Conservation (phyloP, 2,329 filamentous ascomycete species). For the Plectosphaerella cucumerina region DNA sequence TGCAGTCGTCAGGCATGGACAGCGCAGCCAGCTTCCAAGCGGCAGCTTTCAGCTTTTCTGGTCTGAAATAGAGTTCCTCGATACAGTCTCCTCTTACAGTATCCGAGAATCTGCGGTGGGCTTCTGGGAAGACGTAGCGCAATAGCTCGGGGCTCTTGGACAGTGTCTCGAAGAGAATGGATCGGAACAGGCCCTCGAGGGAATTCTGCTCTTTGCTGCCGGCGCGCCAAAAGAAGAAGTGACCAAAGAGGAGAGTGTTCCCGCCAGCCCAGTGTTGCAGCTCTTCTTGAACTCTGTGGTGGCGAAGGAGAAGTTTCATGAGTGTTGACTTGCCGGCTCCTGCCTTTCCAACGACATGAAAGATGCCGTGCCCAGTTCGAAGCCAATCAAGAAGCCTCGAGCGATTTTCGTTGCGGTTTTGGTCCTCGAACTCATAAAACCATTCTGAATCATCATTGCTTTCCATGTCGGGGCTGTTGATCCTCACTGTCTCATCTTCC, state of each 20-base stretch:
- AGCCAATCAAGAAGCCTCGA: not conserved
- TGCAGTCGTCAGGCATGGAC: no score
- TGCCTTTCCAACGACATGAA: conserved; percentile 8
- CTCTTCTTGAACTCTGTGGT: not conserved
- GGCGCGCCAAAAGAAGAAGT: conserved; percentile 9
- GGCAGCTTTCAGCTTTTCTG: no score
- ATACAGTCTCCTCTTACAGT: no score
- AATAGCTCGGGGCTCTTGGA: conserved; percentile 3
- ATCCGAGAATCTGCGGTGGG: no score
- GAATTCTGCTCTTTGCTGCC: conserved; percentile 6
- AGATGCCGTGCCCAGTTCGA: not conserved
- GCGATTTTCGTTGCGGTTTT: no score
- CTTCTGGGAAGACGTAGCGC: not conserved
- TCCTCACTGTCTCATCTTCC: not conserved
- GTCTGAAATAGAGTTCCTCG: no score
- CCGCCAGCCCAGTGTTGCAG: conserved; percentile 5
- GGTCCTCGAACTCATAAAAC: no score
- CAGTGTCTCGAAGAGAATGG: conserved; percentile 2
- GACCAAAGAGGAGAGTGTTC: not conserved
- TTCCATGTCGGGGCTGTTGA: not conserved
- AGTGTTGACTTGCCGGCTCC: conserved; percentile 7
- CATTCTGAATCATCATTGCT: not conserved
- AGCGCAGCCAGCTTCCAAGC: no score
- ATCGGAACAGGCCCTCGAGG: conserved; percentile 3
- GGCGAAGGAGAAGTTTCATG: conserved; percentile 7